A percentile compares a stretch with the other conserved stretches of the same genome.
Evolutionary conservation across 2,329 filamentous ascomycete species (phyloP).

Genomic region (Pyrenophora seminiperda): DNA sequence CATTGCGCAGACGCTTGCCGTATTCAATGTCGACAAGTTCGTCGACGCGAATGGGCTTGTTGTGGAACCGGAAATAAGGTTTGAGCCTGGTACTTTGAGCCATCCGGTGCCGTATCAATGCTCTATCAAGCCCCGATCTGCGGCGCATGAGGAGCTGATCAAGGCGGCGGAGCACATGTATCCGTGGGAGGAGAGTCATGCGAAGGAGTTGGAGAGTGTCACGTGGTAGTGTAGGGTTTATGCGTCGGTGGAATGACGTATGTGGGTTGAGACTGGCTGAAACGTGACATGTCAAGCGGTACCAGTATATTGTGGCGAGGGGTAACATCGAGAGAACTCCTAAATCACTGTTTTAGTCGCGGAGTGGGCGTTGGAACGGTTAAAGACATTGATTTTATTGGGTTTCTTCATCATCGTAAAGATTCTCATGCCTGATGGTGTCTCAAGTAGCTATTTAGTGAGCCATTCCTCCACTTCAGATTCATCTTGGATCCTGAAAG

Average conservation of each 20-base stretch:
- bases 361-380: no score
- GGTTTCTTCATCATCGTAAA: no score
- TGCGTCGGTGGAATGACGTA: neutral
- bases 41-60: neutral
- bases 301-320: no score
- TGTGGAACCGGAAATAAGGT: slow-evolving; percentile 5
- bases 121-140: slow-evolving; percentile 40
- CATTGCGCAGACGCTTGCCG: slow-evolving; percentile 53
- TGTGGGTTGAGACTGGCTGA: no score
- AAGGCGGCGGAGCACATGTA: slow-evolving; percentile 33
- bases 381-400: no score
- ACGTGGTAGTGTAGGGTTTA: neutral
- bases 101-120: slow-evolving; percentile 46
- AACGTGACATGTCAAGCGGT: no score
- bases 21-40: slow-evolving; percentile 49
- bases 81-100: slow-evolving; percentile 38
- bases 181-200: slow-evolving; percentile 47
- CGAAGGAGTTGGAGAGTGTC: slow-evolving; percentile 16
- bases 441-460: no score
- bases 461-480: no score
- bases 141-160: slow-evolving; percentile 42
- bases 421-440: no score
- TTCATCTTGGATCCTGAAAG: no score
- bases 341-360: no score
- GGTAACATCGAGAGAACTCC: no score